These are phyloP conservation scores for Cupressus sempervirens DNA, from an alignment of 75 land plant species.

Conservation along the genomic window DNA sequence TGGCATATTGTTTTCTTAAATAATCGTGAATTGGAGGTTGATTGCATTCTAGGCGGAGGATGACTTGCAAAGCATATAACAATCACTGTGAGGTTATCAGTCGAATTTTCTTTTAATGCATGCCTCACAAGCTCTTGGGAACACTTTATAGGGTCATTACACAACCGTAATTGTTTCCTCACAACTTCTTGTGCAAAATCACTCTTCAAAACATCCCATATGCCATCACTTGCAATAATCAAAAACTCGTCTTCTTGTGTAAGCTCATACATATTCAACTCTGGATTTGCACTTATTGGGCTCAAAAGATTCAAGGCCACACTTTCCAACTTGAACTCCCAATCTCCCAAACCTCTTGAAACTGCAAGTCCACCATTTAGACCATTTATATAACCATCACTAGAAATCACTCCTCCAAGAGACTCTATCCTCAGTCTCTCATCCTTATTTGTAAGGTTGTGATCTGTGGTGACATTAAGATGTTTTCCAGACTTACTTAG, in stretches of 20 bases:
- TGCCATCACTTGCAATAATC: slow-evolving; percentile 53
- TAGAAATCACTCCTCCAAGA: background rate
- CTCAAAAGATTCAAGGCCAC: slow-evolving; percentile 25
- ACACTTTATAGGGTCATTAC: slow-evolving; percentile 53
- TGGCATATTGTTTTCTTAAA: too few species aligned
- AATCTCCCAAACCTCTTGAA: slow-evolving; percentile 84
- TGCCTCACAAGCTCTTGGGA: slow-evolving; percentile 41
- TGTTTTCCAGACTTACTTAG: background rate
- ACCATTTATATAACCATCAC: slow-evolving; percentile 10
- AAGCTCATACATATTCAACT: slow-evolving; percentile 28
- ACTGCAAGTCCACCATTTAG: slow-evolving; percentile 36
- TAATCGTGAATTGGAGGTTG: too few species aligned
- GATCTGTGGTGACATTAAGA: slow-evolving; percentile 13
- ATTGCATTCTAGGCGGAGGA: slow-evolving; percentile 33
- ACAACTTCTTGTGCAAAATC: slow-evolving; percentile 51
- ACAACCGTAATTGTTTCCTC: slow-evolving; percentile 38
- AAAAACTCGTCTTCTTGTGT: slow-evolving; percentile 61
- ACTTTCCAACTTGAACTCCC: slow-evolving; percentile 68
- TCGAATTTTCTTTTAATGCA: slow-evolving; percentile 30
- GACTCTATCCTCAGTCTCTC: slow-evolving; percentile 18
- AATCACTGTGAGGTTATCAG: slow-evolving; percentile 44
- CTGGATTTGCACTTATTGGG: slow-evolving; percentile 66
- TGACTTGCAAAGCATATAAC: slow-evolving; percentile 33
- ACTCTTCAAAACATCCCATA: slow-evolving; percentile 62
- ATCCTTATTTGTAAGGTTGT: background rate